phyloP scores from a whole-genome alignment of 345 rosid genomes.

The Diplotaxis tenuifolia region DNA sequence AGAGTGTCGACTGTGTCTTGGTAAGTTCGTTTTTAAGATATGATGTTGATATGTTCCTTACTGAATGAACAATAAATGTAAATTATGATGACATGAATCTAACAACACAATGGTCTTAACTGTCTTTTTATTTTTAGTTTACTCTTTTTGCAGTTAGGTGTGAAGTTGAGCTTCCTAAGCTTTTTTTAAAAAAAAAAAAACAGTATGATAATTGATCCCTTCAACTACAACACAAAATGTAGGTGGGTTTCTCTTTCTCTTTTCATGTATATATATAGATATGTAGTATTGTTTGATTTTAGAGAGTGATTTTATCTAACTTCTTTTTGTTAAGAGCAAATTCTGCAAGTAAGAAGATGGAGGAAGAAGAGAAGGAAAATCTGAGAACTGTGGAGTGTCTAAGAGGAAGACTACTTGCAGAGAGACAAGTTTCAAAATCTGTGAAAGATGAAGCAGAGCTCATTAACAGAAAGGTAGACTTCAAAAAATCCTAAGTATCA shows the following conservation, averaged over 20 bases:
- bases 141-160: constrained; percentile 26
- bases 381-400: constrained; percentile 65
- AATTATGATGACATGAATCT: constrained; percentile 29
- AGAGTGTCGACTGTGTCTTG: neutral
- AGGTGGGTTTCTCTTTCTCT: constrained; percentile 36
- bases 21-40: constrained; percentile 25
- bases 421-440: constrained; percentile 75
- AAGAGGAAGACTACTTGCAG: constrained; percentile 85
- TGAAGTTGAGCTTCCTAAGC: constrained; percentile 14
- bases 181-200: constrained; percentile 3
- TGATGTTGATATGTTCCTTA: constrained; percentile 36
- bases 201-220: constrained; percentile 42
- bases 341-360: too few relatives aligned
- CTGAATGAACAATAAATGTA: constrained; percentile 33
- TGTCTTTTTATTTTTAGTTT: constrained; percentile 16
- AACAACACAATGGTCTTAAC: constrained; percentile 23
- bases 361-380: neutral
- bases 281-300: neutral
- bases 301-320: neutral
- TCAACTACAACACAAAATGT: constrained; percentile 33
- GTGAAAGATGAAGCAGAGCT: constrained; percentile 72
- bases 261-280: neutral
- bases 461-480: constrained; percentile 53
- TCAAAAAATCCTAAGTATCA: neutral
- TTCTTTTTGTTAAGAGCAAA: too few relatives aligned